Base-by-base conservation (phyloP, 2,329 filamentous ascomycete genomes). In the Allantophomopsis cytisporea region DNA sequence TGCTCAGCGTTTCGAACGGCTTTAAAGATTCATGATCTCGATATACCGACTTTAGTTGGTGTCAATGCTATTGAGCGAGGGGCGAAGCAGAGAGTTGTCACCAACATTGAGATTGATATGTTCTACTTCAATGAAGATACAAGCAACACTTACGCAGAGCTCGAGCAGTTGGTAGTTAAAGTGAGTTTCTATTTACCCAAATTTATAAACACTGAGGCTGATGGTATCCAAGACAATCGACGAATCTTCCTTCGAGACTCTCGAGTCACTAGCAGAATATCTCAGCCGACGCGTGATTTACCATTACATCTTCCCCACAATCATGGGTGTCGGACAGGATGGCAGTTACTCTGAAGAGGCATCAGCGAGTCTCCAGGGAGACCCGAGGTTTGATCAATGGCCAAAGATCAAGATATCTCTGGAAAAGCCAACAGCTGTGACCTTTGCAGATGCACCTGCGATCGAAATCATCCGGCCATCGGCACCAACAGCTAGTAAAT, bases 401-500 rank as follows among this genome's bases (percentile, higher is more conserved):
- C 69, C 70, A 59, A 65, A 65, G 41, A 61, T 87, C 38, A 69
- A 65, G 43, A 66, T 87, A 31, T 62, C 64, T 17, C 60, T 87
- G 38, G 76, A 78, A 57, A 87, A 87, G 60, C 83, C 83, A 2
- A 75, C 79, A 11, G 83, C 83, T 0, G 77, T 87, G 15, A 71
- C 76, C 0, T 73, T 81, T 49, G 83, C 83, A 2, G 81, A 85
- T 46, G 78, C 76, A 10, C 80, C 82, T 0, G 66, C 69, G 4
- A 75, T 87, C 5, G 79, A 85, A 54, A 65, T 80, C 36, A 49
- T 56, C 5, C 28, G 50, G n/a, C 45, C 50, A 36, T 44, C 46
- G 2, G 31, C 48, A 39, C 47, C 49, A 7, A 32, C 32, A 8
- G 38, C 18, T 4, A 44, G 40, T 33, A 12, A 32, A 12, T 20